These are phyloP conservation scores for Epicoccum nigrum DNA, from an alignment of 2,329 filamentous ascomycete species.

Conservation along the genomic window DNA sequence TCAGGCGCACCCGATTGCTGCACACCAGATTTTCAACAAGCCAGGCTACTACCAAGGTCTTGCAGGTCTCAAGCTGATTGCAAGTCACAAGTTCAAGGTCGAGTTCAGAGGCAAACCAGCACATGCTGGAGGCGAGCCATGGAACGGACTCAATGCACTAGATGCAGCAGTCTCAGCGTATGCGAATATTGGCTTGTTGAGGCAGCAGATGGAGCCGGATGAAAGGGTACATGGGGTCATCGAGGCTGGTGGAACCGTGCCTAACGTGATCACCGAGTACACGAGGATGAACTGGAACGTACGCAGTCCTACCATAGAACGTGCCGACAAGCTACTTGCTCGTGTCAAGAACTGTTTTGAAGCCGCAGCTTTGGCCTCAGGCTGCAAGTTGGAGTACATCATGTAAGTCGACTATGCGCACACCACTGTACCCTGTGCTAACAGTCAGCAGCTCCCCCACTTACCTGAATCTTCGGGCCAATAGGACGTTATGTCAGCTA, in stretches of 20 bases:
- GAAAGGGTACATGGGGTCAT: conserved; percentile 25
- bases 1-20: conserved; percentile 30
- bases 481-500: conserved; percentile 52
- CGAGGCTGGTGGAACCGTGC: conserved; percentile 16
- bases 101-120: conserved; percentile 38
- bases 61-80: conserved; percentile 20
- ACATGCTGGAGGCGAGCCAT: conserved; percentile 50
- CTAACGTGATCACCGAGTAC: conserved; percentile 39
- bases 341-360: conserved; percentile 47
- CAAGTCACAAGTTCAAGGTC: conserved; percentile 28
- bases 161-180: conserved; percentile 49
- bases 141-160: conserved; percentile 50
- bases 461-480: conserved; percentile 56
- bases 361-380: conserved; percentile 22
- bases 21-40: conserved; percentile 24
- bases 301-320: conserved; percentile 43
- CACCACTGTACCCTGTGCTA: background rate
- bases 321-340: conserved; percentile 21
- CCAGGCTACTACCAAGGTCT: conserved; percentile 18
- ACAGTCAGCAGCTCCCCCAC: conserved; percentile 36
- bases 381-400: conserved; percentile 43
- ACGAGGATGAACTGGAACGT: conserved; percentile 52
- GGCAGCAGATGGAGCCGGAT: conserved; percentile 23
- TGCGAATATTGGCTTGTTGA: conserved; percentile 36
- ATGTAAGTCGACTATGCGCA: conserved; percentile 28